These are phyloP conservation scores for Cardiospermum halicacabum DNA, from an alignment of 345 rosid species.

Conservation along the genomic window DNA sequence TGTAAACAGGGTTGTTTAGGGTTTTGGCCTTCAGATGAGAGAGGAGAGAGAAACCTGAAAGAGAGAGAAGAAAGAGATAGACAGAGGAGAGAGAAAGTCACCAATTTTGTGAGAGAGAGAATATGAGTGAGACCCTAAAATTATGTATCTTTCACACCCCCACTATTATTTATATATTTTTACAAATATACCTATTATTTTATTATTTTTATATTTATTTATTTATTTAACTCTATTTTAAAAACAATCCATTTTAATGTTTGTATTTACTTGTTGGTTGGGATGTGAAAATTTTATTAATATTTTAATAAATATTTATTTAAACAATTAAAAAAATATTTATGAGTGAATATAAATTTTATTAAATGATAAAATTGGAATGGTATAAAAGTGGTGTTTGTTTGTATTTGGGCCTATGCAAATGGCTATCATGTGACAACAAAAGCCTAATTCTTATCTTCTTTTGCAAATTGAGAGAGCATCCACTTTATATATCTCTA, in stretches of 20 bases:
- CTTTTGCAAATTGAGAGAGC: not conserved
- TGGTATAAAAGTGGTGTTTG: not conserved
- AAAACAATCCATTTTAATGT: too few relatives aligned
- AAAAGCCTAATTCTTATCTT: conserved; percentile 16
- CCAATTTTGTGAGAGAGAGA: conserved; percentile 22
- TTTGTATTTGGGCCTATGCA: conserved; percentile 6
- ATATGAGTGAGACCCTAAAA: conserved; percentile 39
- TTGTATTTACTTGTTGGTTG: too few relatives aligned
- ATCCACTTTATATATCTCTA: not conserved
- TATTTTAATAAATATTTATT: too few relatives aligned
- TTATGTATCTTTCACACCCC: conserved; percentile 23
- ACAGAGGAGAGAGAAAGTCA: conserved; percentile 38
- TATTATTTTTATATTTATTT: too few relatives aligned
- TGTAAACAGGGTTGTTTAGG: conserved; percentile 80
- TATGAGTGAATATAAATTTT: too few relatives aligned
- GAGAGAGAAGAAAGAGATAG: conserved; percentile 45
- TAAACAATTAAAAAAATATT: too few relatives aligned
- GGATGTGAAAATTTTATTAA: too few relatives aligned
- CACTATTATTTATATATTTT: not conserved
- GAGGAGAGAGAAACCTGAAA: conserved; percentile 50
- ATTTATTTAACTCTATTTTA: not conserved
- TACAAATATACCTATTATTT: too few relatives aligned
- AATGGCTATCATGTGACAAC: conserved; percentile 8
- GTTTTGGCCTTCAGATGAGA: conserved; percentile 67
- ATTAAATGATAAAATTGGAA: too few relatives aligned